phyloP scores from a whole-genome alignment of 2,329 filamentous ascomycete genomes.

The Neonectria hederae region DNA sequence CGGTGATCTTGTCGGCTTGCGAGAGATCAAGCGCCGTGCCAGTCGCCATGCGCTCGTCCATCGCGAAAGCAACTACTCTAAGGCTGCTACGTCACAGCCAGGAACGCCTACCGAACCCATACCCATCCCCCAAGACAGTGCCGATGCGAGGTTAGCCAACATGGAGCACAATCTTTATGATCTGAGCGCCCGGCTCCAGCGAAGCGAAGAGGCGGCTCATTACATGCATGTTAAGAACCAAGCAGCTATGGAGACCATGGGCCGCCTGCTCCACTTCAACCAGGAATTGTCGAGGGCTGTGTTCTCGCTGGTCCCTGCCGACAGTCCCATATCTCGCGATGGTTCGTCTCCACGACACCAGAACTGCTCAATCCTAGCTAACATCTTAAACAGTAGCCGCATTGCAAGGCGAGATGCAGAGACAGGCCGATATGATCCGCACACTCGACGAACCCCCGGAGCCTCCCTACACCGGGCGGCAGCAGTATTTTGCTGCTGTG shows the following conservation, averaged over 20 bases:
- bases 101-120: slow-evolving; percentile 87
- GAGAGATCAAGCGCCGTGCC: slow-evolving; percentile 94
- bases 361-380: slow-evolving; percentile 58
- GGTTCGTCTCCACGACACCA: slow-evolving; percentile 63
- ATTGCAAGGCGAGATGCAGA: slow-evolving; percentile 68
- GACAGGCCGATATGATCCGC: slow-evolving; percentile 67
- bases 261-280: slow-evolving; percentile 77
- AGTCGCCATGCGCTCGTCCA: slow-evolving; percentile 94
- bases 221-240: slow-evolving; percentile 85
- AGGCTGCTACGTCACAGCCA: slow-evolving; percentile 78
- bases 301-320: slow-evolving; percentile 76
- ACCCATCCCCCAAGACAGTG: slow-evolving; percentile 73
- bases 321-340: slow-evolving; percentile 82
- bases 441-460: slow-evolving; percentile 74
- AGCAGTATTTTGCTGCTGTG: slow-evolving; percentile 71
- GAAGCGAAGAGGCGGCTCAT: slow-evolving; percentile 84
- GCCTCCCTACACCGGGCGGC: slow-evolving; percentile 71
- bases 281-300: slow-evolving; percentile 83
- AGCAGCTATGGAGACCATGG: slow-evolving; percentile 81
- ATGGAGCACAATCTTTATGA: slow-evolving; percentile 88
- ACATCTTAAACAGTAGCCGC: slow-evolving; percentile 56
- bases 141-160: slow-evolving; percentile 77
- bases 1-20: slow-evolving; percentile 87
- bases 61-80: slow-evolving; percentile 85
- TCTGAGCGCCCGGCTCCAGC: slow-evolving; percentile 76